Base-by-base conservation (phyloP, 1,284 basidiomycete species). In the Ustilago crameri region DNA sequence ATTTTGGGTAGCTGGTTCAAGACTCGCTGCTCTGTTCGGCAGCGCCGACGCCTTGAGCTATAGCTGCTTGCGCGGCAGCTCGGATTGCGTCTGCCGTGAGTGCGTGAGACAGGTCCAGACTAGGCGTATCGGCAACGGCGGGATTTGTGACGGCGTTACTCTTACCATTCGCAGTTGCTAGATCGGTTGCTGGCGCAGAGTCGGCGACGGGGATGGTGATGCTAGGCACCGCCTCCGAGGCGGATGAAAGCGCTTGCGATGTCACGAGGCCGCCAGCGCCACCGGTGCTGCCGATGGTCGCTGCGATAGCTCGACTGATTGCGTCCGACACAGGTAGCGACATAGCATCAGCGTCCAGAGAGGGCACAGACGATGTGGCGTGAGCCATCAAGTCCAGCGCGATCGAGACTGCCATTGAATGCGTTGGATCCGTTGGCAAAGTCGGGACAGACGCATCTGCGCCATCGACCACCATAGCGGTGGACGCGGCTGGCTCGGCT, bases 31-130 rank as follows among this genome's bases (percentile, higher is more conserved):
- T 22, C 20, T 42, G 24, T 12, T 51, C 65, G 5, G 38, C 43
- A 14, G 40, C 48, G 0, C 26, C 49, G 1, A 61, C 54, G 12
- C 61, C 62, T 9, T 60, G 68, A 5, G 68, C 68, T 1, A 72
- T 51, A 0, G 69, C 69, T 37, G 69, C 69, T 32, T 72, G 69
- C 10, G 69, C 69, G 8, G 69, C 69, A 2, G 64, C 63, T 4
- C 60, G 22, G 24, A 72, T 63, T 17, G 64, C 64, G 35, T 67
- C 64, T 7, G 69, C 59, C 2, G 69, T 63, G 9, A 72, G 44
- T 3, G 55, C 52, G 15, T 59, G 42, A 7, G 48, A 46, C 22
- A 63, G n/a, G 34, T 62, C 65, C 14, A 57, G 15, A 9, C 23
- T 12, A 1, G 30, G 5, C 15, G 30, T 30, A 17, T 30, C 37